Evolutionary conservation across 1,139 yeast species (phyloP), one percentile per base, ranked within the genome.

Genomic region (Pichia sp.): DNA sequence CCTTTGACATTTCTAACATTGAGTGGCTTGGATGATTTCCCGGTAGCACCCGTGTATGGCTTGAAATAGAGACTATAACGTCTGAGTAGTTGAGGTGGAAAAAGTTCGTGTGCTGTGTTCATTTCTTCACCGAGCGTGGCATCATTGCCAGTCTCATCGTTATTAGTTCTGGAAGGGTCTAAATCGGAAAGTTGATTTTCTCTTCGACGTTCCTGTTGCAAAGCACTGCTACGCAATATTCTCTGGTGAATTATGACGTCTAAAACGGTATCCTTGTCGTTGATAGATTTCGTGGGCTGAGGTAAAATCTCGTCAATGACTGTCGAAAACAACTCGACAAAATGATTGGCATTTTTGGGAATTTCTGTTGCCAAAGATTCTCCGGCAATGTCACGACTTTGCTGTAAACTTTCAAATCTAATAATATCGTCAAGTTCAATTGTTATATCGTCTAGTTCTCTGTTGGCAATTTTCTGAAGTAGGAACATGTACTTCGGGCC

Each of bases 191-290:
- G 63, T 16, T 65, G 69, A 49, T 72, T 57, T 41, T 82, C 87
- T 46, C 79, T 83, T 50, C 77, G 74, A 54, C 79, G 78, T 61
- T 87, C 95, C 58, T 80, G 84, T 58, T 82, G 82, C 45, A 84
- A 74, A 56, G 91, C 78, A 61, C 81, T 81, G 67, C 93, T 93
- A 63, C 96, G 79, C 66, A 87, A 78, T 62, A 79, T 82, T 67
- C 99, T 80, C 72, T 93, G 98, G 64, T 88, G 91, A 60, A 91
- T 75, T 55, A 95, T 89, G 54, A 93, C 96, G 66, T 95, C 99
- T 61, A 95, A 73, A 10, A 93, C 98, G 61, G 89, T 96, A 66
- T 90, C 97, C 61, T 83, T 83, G 68, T 87, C 88, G 47, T 84
- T 74, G 50, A 91, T 75, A 59, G 88, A 93, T 19, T 72, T 70